These are phyloP conservation scores for Penicillium nordicum DNA, from an alignment of 2,329 filamentous ascomycete genomes.

Conservation along the genomic window DNA sequence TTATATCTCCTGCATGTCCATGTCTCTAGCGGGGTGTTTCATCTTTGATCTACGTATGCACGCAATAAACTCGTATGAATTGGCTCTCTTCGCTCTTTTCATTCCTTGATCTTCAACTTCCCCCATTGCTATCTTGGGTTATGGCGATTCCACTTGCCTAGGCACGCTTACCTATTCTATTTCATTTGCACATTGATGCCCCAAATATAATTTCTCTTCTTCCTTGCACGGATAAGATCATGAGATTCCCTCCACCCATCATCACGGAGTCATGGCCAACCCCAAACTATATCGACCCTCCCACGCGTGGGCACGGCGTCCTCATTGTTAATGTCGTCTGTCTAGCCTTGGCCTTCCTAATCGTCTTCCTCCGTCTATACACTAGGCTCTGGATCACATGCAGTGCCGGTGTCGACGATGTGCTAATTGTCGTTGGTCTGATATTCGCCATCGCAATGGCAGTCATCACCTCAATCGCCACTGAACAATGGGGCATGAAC, in stretches of 20 bases:
- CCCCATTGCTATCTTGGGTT: background rate
- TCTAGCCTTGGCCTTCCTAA: conserved; percentile 38
- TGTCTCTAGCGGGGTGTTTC: background rate
- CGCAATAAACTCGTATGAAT: background rate
- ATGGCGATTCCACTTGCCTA: background rate
- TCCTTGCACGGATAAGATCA: conserved; percentile 16
- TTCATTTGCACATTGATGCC: background rate
- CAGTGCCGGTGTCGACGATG: conserved; percentile 49
- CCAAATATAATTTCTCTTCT: background rate
- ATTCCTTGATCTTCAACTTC: background rate
- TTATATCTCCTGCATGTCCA: conserved; percentile 4
- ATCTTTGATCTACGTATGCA: background rate
- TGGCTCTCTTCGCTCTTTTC: background rate
- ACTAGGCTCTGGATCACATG: conserved; percentile 45
- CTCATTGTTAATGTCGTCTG: conserved; percentile 43
- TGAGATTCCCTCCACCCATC: conserved; percentile 42
- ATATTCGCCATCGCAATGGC: conserved; percentile 40
- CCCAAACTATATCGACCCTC: conserved; percentile 49
- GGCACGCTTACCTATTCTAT: background rate
- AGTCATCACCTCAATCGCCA: conserved; percentile 32
- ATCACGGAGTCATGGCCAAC: conserved; percentile 46
- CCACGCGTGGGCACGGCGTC: conserved; percentile 43
- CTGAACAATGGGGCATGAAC: conserved; percentile 36
- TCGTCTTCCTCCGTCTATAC: conserved; percentile 47
- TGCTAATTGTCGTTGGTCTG: conserved; percentile 45